A percentile compares a stretch with the other conserved stretches of the same genome.
These are phyloP conservation scores for Plenodomus biglobosus DNA, from an alignment of 2,329 filamentous ascomycete genomes.

Conservation along the genomic window DNA sequence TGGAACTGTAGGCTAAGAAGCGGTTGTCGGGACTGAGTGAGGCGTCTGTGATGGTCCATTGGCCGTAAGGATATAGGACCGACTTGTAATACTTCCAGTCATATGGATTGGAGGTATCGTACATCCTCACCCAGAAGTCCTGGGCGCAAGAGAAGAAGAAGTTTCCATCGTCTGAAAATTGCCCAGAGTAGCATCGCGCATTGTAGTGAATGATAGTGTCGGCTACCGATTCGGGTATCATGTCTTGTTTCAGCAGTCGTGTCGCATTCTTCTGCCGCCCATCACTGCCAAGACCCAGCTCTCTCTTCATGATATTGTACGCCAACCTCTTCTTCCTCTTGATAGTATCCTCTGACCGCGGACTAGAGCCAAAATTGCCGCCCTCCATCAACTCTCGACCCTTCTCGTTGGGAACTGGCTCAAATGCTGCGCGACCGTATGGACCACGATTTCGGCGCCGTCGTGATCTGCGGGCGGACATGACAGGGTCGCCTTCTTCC, in stretches of 20 bases:
- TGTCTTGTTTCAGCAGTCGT: conserved; percentile 68
- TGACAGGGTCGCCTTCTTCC: conserved; percentile 40
- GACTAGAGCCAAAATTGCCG: conserved; percentile 74
- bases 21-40: conserved; percentile 88
- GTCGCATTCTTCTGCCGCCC: conserved; percentile 63
- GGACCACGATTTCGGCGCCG: conserved; percentile 42
- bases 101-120: conserved; percentile 94
- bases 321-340: conserved; percentile 65
- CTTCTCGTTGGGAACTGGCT: conserved; percentile 79
- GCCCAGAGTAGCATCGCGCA: conserved; percentile 85
- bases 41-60: conserved; percentile 96
- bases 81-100: conserved; percentile 96
- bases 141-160: conserved; percentile 94
- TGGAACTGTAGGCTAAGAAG: conserved; percentile 89
- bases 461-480: conserved; percentile 38
- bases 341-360: conserved; percentile 53
- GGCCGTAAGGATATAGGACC: conserved; percentile 78
- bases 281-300: conserved; percentile 69
- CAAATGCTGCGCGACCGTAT: conserved; percentile 60
- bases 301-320: conserved; percentile 74
- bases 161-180: conserved; percentile 95
- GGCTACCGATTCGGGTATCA: conserved; percentile 75
- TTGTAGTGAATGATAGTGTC: conserved; percentile 90
- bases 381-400: conserved; percentile 79
- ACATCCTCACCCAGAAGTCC: conserved; percentile 94